Evolutionary conservation across 257 asterid genomes (phyloP), one percentile per base, ranked within the genome.

Genomic region (Solanum peruvianum): DNA sequence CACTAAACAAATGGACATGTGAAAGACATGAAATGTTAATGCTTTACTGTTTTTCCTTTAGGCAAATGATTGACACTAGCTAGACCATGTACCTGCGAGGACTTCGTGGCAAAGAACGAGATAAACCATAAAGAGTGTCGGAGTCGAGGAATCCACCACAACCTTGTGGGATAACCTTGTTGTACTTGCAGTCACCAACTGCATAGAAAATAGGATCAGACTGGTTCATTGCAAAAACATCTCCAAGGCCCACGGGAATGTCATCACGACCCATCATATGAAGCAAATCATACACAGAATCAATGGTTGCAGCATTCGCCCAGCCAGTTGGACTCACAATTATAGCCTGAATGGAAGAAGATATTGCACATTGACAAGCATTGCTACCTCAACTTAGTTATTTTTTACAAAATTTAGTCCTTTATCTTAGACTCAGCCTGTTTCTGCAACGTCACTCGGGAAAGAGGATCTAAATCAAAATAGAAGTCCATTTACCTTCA

Each of bases 221-320:
- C 66, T 93, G 98, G 87, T 94, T 92, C 69, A 86, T 67, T 58
- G 98, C 95, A 87, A 91, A 93, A 23, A 92, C 64, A 29, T 93
- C 94, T 44, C 99, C 99, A 47, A 94, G 91, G 58, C 98, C 98
- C 56, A 96, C 95, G 0, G 95, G 98, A 77, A 96, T 91, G 70
- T 96, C 98, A 66, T 96, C 99, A 11, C 99, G 98, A 11, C 98
- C 98, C 99, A 96, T 95, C 98, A 96, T 96, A 69, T 96, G 99
- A 71, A 96, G 90, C 87, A 96, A 82, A 88, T 96, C 98, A 88
- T 96, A 96, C 83, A 96, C 87, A 4, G 93, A 90, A 83, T 96
- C 99, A 35, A 96, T 93, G 3, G 98, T 95, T 85, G 98, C 99
- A 83, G 98, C 95, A 88, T 92, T 93, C 21, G 98, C 98, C 99